phyloP scores from a whole-genome alignment of 2,329 filamentous ascomycete genomes.

The Acephala macrosclerotiorum region DNA sequence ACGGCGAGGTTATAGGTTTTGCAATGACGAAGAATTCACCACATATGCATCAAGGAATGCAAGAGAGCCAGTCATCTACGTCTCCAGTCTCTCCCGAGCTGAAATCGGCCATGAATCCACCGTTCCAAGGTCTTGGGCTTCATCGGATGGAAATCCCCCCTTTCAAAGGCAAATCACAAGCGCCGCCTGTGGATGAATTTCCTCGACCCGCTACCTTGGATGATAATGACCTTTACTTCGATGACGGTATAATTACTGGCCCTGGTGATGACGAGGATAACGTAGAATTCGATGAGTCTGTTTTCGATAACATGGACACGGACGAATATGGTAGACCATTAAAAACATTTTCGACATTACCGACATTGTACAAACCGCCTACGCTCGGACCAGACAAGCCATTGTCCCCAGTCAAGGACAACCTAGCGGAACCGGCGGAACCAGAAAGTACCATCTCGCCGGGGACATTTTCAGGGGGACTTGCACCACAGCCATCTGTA shows the following conservation, averaged over 20 bases:
- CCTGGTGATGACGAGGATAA: conserved; percentile 55
- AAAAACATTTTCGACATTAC: conserved; percentile 48
- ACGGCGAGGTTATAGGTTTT: conserved; percentile 63
- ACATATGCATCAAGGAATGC: conserved; percentile 21
- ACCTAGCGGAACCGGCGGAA: conserved; percentile 5
- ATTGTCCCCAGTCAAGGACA: conserved; percentile 27
- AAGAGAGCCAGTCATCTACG: conserved; percentile 23
- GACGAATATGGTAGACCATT: conserved; percentile 66
- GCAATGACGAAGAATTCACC: conserved; percentile 48
- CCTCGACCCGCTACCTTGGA: conserved; percentile 38
- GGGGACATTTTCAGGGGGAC: conserved; percentile 9
- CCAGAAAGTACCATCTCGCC: conserved; percentile 18
- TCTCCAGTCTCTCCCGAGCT: conserved; percentile 27
- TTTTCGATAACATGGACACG: conserved; percentile 74
- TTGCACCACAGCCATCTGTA: conserved; percentile 40
- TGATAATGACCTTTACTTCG: conserved; percentile 74
- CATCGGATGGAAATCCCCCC: conserved; percentile 26
- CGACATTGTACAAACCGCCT: conserved; percentile 41
- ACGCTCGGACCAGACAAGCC: conserved; percentile 32
- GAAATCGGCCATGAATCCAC: not conserved
- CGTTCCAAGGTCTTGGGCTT: conserved; percentile 36
- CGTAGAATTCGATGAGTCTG: conserved; percentile 72
- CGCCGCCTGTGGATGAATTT: conserved; percentile 22
- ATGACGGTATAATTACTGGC: conserved; percentile 62
- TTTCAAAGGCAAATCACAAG: conserved; percentile 10